A percentile compares a stretch with the other conserved stretches of the same genome.
Evolutionary conservation across 352 stramenopile genomes (phyloP).

Genomic region (Phytophthora litchii): DNA sequence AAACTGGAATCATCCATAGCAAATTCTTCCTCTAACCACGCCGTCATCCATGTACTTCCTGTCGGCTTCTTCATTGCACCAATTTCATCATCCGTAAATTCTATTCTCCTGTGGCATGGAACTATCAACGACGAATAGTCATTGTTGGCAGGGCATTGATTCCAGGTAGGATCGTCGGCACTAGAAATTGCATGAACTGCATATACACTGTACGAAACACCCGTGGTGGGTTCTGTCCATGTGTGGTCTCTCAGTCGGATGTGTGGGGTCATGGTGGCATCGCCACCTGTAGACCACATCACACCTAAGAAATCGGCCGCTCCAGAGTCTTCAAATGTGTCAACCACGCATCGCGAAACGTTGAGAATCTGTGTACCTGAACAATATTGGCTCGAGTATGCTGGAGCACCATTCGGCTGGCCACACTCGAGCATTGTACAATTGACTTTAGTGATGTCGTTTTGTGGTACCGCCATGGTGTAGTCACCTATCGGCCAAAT

Average conservation of each 20-base stretch:
- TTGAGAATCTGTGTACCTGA: slow-evolving; percentile 43
- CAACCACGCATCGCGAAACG: slow-evolving; percentile 36
- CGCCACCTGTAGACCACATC: slow-evolving; percentile 37
- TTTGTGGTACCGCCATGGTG: slow-evolving; percentile 31
- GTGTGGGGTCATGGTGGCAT: slow-evolving; percentile 19
- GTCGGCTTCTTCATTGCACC: slow-evolving; percentile 13
- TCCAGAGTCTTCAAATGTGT: slow-evolving; percentile 20
- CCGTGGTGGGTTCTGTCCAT: slow-evolving; percentile 28
- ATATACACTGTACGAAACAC: slow-evolving; percentile 24
- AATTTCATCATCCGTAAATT: slow-evolving; percentile 23
- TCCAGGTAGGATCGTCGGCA: slow-evolving; percentile 24
- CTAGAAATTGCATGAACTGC: slow-evolving; percentile 29
- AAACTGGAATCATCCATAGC: slow-evolving; percentile 10
- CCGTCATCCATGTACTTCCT: slow-evolving; percentile 25
- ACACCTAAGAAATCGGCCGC: slow-evolving; percentile 18
- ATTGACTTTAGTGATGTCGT: slow-evolving; percentile 18
- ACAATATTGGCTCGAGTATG: slow-evolving; percentile 34
- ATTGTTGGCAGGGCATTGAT: slow-evolving; percentile 17
- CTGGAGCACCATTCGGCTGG: slow-evolving; percentile 23
- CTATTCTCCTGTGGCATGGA: slow-evolving; percentile 23
- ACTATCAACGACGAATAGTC: slow-evolving; percentile 28
- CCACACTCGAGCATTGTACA: slow-evolving; percentile 33
- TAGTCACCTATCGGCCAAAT: slow-evolving; percentile 28
- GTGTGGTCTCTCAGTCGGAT: slow-evolving; percentile 35
- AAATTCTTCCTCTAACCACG: slow-evolving; percentile 31